phyloP scores from a whole-genome alignment of 2,329 filamentous ascomycete genomes.

The Diplodia intermedia region DNA sequence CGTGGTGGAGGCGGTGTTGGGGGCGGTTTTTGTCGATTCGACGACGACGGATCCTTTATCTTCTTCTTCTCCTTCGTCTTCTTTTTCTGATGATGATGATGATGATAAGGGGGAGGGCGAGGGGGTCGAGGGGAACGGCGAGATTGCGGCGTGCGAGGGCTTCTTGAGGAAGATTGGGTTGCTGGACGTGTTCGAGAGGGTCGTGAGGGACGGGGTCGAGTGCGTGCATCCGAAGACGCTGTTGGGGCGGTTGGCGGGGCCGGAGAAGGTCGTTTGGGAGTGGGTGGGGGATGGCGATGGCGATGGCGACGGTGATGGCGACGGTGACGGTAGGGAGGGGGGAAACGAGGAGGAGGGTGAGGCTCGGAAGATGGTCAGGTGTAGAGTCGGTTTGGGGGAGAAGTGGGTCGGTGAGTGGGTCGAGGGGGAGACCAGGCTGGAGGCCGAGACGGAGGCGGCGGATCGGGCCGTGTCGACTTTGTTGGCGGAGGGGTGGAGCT shows the following conservation, averaged over 20 bases:
- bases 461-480: slow-evolving; percentile 38
- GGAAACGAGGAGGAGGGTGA: neutral
- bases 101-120: neutral
- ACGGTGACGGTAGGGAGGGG: neutral
- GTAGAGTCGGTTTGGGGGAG: slow-evolving; percentile 10
- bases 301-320: too few relatives aligned
- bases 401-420: slow-evolving; percentile 42
- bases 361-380: slow-evolving; percentile 16
- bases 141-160: slow-evolving; percentile 61
- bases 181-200: slow-evolving; percentile 65
- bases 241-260: slow-evolving; percentile 65
- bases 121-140: neutral
- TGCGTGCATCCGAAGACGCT: slow-evolving; percentile 70
- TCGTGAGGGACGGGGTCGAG: slow-evolving; percentile 64
- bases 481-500: neutral
- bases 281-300: neutral
- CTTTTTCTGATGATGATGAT: neutral
- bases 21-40: slow-evolving; percentile 83
- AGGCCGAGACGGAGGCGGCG: slow-evolving; percentile 51
- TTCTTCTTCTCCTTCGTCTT: neutral
- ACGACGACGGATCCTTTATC: slow-evolving; percentile 38
- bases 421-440: slow-evolving; percentile 44
- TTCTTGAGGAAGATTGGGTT: slow-evolving; percentile 72
- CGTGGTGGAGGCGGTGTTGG: slow-evolving; percentile 79
- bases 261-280: slow-evolving; percentile 62